Percentiles rank a stretch among this genome's conserved stretches.
Evolutionary conservation across 495 filamentous ascomycete genomes (phyloP).

Genomic region (Rhizodiscina lignyota): DNA sequence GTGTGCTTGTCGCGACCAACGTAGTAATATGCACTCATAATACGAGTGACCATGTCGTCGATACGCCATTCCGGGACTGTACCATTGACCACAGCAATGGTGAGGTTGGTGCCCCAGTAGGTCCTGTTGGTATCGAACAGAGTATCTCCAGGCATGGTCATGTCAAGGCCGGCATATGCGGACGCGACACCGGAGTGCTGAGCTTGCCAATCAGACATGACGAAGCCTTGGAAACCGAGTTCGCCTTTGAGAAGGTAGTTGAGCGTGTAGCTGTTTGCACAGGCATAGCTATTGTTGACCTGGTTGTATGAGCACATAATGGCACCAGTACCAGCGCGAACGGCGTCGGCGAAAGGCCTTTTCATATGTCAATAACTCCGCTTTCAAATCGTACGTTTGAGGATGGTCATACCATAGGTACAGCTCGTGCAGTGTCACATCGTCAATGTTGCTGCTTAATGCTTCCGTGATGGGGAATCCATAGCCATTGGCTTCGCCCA

Average conservation of each 20-base stretch:
- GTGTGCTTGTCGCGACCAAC: slow-evolving; percentile 51
- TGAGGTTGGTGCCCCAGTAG: slow-evolving; percentile 80
- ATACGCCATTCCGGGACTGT: slow-evolving; percentile 81
- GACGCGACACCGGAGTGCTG: slow-evolving; percentile 69
- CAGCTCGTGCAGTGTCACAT: slow-evolving; percentile 85
- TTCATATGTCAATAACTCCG: too few relatives aligned
- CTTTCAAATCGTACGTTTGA: too few relatives aligned
- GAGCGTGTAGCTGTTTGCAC: slow-evolving; percentile 52
- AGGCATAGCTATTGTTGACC: slow-evolving; percentile 55
- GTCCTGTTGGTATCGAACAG: slow-evolving; percentile 52
- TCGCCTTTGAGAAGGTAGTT: slow-evolving; percentile 84
- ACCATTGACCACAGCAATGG: slow-evolving; percentile 73
- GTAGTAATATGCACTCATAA: slow-evolving; percentile 88
- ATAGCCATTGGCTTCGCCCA: slow-evolving; percentile 40
- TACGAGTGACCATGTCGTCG: slow-evolving; percentile 84
- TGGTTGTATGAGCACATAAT: slow-evolving; percentile 91
- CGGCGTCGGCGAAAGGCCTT: slow-evolving; percentile 48
- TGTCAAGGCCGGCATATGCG: slow-evolving; percentile 77
- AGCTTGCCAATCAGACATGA: slow-evolving; percentile 24
- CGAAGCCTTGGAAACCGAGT: slow-evolving; percentile 84
- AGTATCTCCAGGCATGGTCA: slow-evolving; percentile 89
- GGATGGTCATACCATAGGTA: slow-evolving; percentile 58
- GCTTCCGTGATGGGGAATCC: slow-evolving; percentile 48
- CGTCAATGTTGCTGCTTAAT: slow-evolving; percentile 73
- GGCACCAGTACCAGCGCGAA: slow-evolving; percentile 22